These are phyloP conservation scores for Rosa hybrid DNA, from an alignment of 331 rosid genomes.

Conservation along the genomic window DNA sequence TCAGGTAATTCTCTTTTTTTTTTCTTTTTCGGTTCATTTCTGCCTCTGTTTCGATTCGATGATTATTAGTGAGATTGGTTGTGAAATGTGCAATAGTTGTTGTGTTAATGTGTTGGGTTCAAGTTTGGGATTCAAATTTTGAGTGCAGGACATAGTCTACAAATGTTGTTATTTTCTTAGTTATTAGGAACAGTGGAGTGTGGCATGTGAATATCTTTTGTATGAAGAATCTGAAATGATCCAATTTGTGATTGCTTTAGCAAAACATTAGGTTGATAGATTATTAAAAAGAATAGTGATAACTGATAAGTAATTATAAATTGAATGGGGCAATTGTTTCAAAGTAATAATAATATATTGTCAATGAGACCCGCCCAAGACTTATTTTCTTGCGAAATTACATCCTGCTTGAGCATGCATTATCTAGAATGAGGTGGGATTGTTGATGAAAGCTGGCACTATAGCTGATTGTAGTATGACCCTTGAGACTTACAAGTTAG, in stretches of 20 bases:
- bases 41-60: neutral
- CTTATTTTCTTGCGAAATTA: neutral
- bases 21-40: neutral
- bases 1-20: constrained; percentile 48
- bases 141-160: neutral
- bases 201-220: neutral
- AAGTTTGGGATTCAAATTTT: neutral
- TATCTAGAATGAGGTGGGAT: neutral
- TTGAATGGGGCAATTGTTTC: neutral
- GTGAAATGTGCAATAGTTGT: neutral
- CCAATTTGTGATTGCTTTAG: neutral
- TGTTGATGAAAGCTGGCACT: neutral
- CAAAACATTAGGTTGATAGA: neutral
- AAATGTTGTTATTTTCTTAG: neutral
- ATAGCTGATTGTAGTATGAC: neutral
- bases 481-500: neutral
- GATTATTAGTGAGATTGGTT: neutral
- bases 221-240: neutral
- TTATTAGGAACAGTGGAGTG: neutral
- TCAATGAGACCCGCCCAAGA: neutral
- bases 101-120: neutral
- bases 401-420: neutral
- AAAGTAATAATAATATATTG: neutral
- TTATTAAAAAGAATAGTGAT: neutral
- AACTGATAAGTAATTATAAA: neutral